Base-by-base conservation (phyloP, 345 rosid species). In the Dovyalis caffra region DNA sequence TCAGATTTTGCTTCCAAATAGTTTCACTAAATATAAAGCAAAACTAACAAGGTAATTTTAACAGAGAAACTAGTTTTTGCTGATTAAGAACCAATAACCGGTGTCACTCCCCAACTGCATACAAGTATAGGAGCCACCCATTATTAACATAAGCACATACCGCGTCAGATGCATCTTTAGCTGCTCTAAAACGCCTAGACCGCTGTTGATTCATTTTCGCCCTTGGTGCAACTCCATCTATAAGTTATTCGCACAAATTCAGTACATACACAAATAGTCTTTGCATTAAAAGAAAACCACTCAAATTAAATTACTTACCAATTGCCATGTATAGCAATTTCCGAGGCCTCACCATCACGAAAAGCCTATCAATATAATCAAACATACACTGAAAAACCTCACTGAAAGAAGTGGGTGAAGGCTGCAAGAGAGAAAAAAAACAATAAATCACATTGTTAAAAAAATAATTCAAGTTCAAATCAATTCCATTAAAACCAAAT, bases 141-240 rank as follows among this genome's bases (percentile, higher is more conserved):
- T 35, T 14, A 71, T 66, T 67, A 35, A 78, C 28, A 71, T 62
- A 77, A 76, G 64, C 40, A 80, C 92, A 74, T 85, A 95, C 97
- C 81, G 89, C 92, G 32, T 91, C 97, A 34, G 85, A 85, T 64
- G 97, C 95, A 87, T 93, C 99, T 77, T 93, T 91, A 32, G 98
- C 97, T 61, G 99, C 89, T 80, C 97, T 85, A 80, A 95, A 95
- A 57, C 98, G 87, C 88, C 98, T 88, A 23, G 97, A 90, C 23
- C 98, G 87, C 71, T 95, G 99, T 69, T 93, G 98, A 80, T 95
- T 95, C 97, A 95, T 95, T 81, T 95, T 93, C 14, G 98, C 99
- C 71, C 99, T 87, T 34, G 98, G 99, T 28, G 98, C 99, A 14
- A 95, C 99, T 70, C 99, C 97, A 78, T 95, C 99, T 95, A 79